Conservation (phyloP, 2,329 filamentous ascomycete genomes). For the Stagonosporopsis cucurbitacearum region DNA sequence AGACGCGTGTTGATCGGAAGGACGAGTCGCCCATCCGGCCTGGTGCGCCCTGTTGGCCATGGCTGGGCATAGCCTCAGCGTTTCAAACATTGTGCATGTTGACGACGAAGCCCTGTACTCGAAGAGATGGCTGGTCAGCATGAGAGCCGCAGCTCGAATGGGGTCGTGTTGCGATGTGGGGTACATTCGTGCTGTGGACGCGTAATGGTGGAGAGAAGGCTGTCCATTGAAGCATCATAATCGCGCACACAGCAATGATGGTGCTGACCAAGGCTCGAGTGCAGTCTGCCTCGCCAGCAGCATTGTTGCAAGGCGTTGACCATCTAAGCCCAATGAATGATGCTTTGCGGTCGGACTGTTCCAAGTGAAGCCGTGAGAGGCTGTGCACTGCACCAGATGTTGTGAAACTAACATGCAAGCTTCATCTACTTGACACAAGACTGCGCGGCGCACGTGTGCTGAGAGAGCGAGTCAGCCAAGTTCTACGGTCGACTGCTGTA, state of each 20-base stretch:
- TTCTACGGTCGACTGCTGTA: neutral
- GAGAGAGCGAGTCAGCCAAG: neutral
- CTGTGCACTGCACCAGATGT: conserved; percentile 11
- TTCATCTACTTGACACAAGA: conserved; percentile 11
- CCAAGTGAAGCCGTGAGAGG: neutral
- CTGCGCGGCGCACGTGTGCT: conserved; percentile 2
- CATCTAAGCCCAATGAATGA: neutral
- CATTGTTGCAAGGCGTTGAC: conserved; percentile 2
- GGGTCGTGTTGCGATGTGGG: conserved; percentile 4
- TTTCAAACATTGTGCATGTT: neutral
- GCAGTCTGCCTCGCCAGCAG: conserved; percentile 12
- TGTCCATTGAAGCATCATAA: neutral
- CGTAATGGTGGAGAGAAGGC: conserved; percentile 10
- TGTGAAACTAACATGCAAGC: conserved; percentile 16
- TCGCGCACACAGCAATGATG: conserved; percentile 1
- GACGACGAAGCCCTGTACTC: neutral
- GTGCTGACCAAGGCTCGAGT: neutral
- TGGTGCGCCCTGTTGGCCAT: neutral
- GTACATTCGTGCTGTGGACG: conserved; percentile 3
- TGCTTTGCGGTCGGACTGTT: conserved; percentile 5
- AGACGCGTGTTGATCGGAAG: neutral
- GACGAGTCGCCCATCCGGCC: neutral
- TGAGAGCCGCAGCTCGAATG: neutral
- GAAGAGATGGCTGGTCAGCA: neutral
- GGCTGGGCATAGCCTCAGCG: neutral